These are phyloP conservation scores for Claviceps africana DNA, from an alignment of 2,329 filamentous ascomycete genomes.

Conservation along the genomic window DNA sequence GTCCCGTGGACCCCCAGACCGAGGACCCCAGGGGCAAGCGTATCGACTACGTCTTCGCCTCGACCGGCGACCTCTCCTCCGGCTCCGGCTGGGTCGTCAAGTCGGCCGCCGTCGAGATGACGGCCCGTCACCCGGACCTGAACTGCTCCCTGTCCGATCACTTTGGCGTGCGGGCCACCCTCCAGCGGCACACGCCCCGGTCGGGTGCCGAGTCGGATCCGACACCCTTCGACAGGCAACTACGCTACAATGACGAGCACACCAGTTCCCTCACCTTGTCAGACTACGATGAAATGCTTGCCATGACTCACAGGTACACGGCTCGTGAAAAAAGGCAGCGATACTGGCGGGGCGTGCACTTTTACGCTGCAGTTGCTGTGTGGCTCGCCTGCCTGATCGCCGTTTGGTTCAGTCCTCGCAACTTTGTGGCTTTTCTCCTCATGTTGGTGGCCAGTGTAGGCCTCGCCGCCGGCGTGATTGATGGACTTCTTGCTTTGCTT, in stretches of 20 bases:
- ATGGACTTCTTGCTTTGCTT: constrained; percentile 73
- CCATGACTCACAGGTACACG: constrained; percentile 54
- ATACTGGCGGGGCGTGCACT: constrained; percentile 59
- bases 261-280: constrained; percentile 10
- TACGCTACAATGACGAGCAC: constrained; percentile 14
- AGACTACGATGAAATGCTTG: constrained; percentile 52
- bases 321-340: constrained; percentile 59
- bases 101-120: constrained; percentile 62
- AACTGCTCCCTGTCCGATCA: constrained; percentile 87
- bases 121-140: constrained; percentile 63
- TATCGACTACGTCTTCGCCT: constrained; percentile 88
- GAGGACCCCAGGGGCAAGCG: constrained; percentile 67
- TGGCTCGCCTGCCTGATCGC: constrained; percentile 63
- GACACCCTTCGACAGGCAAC: constrained; percentile 18
- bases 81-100: constrained; percentile 51
- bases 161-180: constrained; percentile 75
- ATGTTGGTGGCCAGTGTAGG: constrained; percentile 67
- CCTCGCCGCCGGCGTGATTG: constrained; percentile 61
- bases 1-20: constrained; percentile 47
- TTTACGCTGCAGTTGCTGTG: constrained; percentile 50
- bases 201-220: constrained; percentile 7
- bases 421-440: constrained; percentile 68
- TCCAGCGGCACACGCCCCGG: constrained; percentile 35
- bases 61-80: constrained; percentile 29
- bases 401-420: constrained; percentile 71